Base-by-base conservation (phyloP, 768 basidiomycete species). In the Amanita polypyramis region DNA sequence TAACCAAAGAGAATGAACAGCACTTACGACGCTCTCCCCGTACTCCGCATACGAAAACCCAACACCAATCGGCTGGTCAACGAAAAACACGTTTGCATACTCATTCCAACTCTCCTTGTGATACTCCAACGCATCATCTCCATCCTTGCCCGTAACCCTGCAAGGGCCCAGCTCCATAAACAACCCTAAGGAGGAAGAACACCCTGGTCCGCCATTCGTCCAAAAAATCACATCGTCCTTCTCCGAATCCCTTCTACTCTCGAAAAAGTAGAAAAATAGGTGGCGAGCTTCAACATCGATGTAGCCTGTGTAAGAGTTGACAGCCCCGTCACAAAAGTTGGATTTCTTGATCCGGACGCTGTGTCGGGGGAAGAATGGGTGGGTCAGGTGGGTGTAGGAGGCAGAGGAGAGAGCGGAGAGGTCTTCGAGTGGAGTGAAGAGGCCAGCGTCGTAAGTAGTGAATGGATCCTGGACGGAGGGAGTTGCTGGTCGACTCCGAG, bases 91-190 rank as follows among this genome's bases (percentile, higher is more conserved):
- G 45, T 79, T 80, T 2, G 82, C 79, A 43, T 82, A 76, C 15
- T 70, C 69, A 53, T 81, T 85, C 84, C 83, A 85, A 0, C 78
- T 72, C 40, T 82, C 71, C 0, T 75, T 73, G 51, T 82, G 74
- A 57, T 69, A 75, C 1, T 64, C 69, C 1, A 80, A 69, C 21
- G 27, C 27, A n/a, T 27, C 27, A 14, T 9, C n/a, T 3, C 70
- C 71, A 29, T 79, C 70, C 37, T 65, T 63, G 15, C 70, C 68
- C 8, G 69, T 64, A 12, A 86, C 72, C 35, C 76, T 71, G 60
- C 88, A 91, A 0, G 87, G 87, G 15, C 84, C 85, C 50, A 74
- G 66, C 60, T 85, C 84, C 82, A 85, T 83, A 54, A 86, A 80
- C 9, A 86, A 63, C 2, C 82, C 85, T 0, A 81, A 56, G 23